phyloP scores from a whole-genome alignment of 2,329 filamentous ascomycete genomes.

The Monilinia vaccinii-corymbosi region DNA sequence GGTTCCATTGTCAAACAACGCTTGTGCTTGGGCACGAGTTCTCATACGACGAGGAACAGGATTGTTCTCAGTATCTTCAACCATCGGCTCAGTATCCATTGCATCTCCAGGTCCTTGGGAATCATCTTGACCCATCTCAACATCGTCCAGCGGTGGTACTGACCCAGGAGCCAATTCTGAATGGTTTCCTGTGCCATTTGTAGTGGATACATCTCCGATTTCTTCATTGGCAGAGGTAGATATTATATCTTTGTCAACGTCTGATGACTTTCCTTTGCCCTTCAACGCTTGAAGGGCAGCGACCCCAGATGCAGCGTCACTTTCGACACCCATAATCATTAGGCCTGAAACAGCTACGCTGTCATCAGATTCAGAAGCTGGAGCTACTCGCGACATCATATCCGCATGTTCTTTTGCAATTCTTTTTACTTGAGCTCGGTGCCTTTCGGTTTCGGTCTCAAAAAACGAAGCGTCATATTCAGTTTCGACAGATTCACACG shows the following conservation, averaged over 20 bases:
- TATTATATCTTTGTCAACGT: neutral
- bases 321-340: conserved; percentile 7
- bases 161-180: neutral
- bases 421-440: conserved; percentile 17
- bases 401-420: conserved; percentile 21
- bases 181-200: neutral
- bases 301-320: neutral
- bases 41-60: conserved; percentile 43
- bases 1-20: conserved; percentile 31
- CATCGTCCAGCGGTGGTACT: neutral
- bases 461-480: conserved; percentile 47
- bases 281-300: neutral
- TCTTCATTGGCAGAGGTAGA: neutral
- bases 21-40: conserved; percentile 42
- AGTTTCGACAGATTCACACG: conserved; percentile 48
- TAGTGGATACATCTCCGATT: neutral
- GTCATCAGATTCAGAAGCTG: conserved; percentile 21
- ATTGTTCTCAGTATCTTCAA: conserved; percentile 34
- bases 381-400: conserved; percentile 22
- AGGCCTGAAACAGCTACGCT: conserved; percentile 5
- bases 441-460: conserved; percentile 24
- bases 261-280: neutral
- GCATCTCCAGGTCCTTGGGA: neutral
- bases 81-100: conserved; percentile 6
- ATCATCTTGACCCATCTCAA: conserved; percentile 12